Percentiles rank a stretch among this genome's conserved stretches.
Conservation (phyloP, 2,329 filamentous ascomycete species). For the Fusarium sp. region DNA sequence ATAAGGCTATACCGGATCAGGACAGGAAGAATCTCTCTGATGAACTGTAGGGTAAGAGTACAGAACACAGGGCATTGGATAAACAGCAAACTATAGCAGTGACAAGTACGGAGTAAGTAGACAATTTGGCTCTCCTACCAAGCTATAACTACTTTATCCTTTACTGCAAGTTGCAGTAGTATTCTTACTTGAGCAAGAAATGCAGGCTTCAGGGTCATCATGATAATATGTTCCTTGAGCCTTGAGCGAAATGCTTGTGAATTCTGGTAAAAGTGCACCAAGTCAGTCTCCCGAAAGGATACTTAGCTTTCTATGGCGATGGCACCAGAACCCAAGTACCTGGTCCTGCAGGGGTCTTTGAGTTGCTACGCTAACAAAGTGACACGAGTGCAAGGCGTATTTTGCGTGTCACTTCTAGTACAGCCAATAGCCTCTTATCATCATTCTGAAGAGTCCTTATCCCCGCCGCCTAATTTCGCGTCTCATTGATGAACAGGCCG, state of each 20-base stretch:
- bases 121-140: rapidly evolving
- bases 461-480: neutral
- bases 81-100: neutral
- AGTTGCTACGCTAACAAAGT: neutral
- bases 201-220: rapidly evolving
- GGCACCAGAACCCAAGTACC: rapidly evolving
- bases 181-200: no score
- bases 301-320: rapidly evolving
- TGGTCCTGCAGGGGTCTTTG: rapidly evolving
- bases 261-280: rapidly evolving
- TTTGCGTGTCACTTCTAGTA: rapidly evolving
- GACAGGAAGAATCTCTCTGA: no score
- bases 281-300: rapidly evolving
- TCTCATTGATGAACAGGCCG: neutral
- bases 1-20: neutral
- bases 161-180: rapidly evolving
- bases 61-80: neutral
- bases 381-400: rapidly evolving
- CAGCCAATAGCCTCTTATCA: rapidly evolving
- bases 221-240: rapidly evolving
- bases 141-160: no score
- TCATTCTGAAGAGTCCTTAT: rapidly evolving
- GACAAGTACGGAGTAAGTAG: no score
- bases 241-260: rapidly evolving
- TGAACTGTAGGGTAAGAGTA: neutral